Base-by-base conservation (phyloP, 495 filamentous ascomycete genomes). In the Pseudoneurospora amorphoporcata region DNA sequence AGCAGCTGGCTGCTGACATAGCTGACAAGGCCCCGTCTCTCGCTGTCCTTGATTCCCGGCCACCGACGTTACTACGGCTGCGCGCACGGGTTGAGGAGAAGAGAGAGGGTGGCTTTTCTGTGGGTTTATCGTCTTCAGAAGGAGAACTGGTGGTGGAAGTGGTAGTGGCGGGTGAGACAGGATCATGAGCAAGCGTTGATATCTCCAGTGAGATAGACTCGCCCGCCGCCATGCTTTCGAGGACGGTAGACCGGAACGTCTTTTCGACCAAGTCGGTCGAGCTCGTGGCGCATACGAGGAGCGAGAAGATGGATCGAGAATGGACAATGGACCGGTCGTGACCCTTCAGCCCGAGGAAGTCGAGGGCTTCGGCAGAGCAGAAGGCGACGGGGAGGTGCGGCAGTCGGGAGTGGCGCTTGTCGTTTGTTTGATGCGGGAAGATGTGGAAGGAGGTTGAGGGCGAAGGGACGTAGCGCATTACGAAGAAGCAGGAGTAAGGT, bases 401-500 rank as follows among this genome's bases (percentile, higher is more conserved):
- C 2, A 70, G 3, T 16, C 45, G 17, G 35, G 39, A 12, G 38
- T 74, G 19, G 6, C 42, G 14, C 12, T 69, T 69, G 41, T 14
- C 29, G 8, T 70, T 37, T 9, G 69, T 29, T 45, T 68, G 23
- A 29, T 37, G 70, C 2, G 41, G 16, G 42, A 39, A 19, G 29
- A 73, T 39, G 42, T 42, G 53, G 8, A 40, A 38, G 61, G 45
- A 58, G 6, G 73, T 40, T 14, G 73, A 69, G 14, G 45, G 68
- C 14, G 17, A 47, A 39, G 40, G 14, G 39, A 53, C 39, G 69
- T 74, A 79, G 39, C 72, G 72, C 69, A 82, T 71, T 41, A 79
- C 75, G 35, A 79, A 73, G 70, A 87, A 83, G 73, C 83, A 85
- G 4, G 86, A 85, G 76, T 89, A 89, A 3, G 86, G 84, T 12